These are phyloP conservation scores for Arthrobotrys entomopaga DNA, from an alignment of 2,329 filamentous ascomycete species.

Conservation along the genomic window DNA sequence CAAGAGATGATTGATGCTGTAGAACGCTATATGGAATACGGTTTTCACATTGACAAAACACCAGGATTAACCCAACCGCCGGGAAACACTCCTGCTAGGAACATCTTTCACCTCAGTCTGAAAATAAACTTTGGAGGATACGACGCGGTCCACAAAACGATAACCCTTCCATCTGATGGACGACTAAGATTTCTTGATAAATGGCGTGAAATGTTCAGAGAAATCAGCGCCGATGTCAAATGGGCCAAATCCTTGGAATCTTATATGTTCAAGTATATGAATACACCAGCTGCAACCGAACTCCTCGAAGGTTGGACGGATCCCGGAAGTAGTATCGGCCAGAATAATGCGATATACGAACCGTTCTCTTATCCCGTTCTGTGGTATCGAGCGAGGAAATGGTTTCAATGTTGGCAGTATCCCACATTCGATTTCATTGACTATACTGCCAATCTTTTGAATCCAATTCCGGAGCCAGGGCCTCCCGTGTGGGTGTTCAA, in stretches of 20 bases:
- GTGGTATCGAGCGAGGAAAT: conserved; percentile 11
- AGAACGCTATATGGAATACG: background rate
- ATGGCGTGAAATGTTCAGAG: conserved; percentile 5
- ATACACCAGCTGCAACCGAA: background rate
- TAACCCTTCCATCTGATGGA: background rate
- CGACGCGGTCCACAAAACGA: background rate
- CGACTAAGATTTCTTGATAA: background rate
- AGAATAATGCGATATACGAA: background rate
- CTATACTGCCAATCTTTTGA: conserved; percentile 9
- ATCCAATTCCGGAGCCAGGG: conserved; percentile 4
- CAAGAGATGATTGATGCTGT: background rate
- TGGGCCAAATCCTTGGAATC: background rate
- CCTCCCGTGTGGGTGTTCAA: background rate
- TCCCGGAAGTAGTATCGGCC: background rate
- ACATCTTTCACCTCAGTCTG: conserved; percentile 4
- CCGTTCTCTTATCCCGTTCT: conserved; percentile 13
- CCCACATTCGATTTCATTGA: conserved; percentile 12
- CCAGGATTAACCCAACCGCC: background rate
- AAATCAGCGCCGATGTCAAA: background rate
- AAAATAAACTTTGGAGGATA: background rate
- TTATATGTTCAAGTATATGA: conserved; percentile 6
- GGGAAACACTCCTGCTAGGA: background rate
- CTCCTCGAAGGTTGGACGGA: conserved; percentile 10
- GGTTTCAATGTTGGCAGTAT: conserved; percentile 19
- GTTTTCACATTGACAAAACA: background rate